Base-by-base conservation (phyloP, 1,139 yeast genomes). In the Blastobotrys apis region DNA sequence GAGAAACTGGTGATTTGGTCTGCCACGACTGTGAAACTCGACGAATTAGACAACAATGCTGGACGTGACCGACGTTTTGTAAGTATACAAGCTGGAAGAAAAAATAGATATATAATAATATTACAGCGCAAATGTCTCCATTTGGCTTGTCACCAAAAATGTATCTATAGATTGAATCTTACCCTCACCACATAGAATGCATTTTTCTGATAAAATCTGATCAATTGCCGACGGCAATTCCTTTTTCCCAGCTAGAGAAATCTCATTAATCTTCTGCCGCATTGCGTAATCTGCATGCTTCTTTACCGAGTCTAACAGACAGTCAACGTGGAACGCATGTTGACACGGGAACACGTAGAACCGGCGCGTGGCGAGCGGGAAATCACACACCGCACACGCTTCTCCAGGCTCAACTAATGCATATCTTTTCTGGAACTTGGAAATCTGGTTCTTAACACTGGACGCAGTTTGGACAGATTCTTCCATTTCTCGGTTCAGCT, bases 291-390 rank as follows among this genome's bases (percentile, higher is more conserved):
- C 87, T 30, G 81, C 79, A 9, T 84, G 80, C 44, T 73, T 71
- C 44, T 82, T 62, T 33, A 83, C 75, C 31, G 68, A 68, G 47
- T 78, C 75, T 4, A 84, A 75, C 22, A 88, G 65, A 65, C 98
- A 94, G 57, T 88, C 96, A 46, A 82, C 81, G 61, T 94, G 98
- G 67, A 85, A 84, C 5, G 86, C 80, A 64, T 92, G 98, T 49
- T 78, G 84, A 59, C 98, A 92, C 0, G 97, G 96, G 59, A 88
- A 92, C 9, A 83, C 79, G 41, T 84, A 73, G 57, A 88, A 90
- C 56, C 82, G 81, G 47, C 90, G 77, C 3, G 81, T 75, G 2
- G 87, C 75, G 38, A 92, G 67, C 5, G 94, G 74, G 53, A 74
- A 74, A 15, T 72, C 66, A 64, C 98, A 94, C 4, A 78, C 54